Evolutionary conservation across 169 alveolate genomes (phyloP).

Genomic region (Blepharisma undulans): DNA sequence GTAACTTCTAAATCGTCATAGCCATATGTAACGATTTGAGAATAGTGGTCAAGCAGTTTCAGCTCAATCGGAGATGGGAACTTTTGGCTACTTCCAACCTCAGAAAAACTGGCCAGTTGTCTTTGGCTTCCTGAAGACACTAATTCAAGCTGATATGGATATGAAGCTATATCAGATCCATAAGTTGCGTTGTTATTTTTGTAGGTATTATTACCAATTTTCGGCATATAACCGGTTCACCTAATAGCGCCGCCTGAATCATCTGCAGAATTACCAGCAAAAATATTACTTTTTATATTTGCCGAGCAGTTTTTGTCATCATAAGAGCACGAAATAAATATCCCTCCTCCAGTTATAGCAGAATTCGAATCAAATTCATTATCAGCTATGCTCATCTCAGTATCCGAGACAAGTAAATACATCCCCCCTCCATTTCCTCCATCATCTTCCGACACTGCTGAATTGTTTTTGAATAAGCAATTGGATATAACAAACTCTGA

Average conservation of each 20-base stretch:
- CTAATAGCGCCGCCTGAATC: background rate
- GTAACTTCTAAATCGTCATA: background rate
- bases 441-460: background rate
- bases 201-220: background rate
- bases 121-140: background rate
- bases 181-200: background rate
- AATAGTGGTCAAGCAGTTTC: background rate
- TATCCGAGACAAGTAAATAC: background rate
- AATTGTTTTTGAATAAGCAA: background rate
- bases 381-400: background rate
- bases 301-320: background rate
- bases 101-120: background rate
- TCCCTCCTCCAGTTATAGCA: background rate
- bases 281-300: background rate
- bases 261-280: background rate
- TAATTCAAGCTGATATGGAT: background rate
- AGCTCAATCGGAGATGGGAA: background rate
- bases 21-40: background rate
- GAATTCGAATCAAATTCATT: background rate
- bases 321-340: background rate
- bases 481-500: background rate
- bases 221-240: background rate
- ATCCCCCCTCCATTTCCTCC: background rate
- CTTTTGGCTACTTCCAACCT: background rate
- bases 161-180: conserved; percentile 28